These are phyloP conservation scores for Coemansia umbellata DNA, from an alignment of 192 early-diverging fungal species.

Conservation along the genomic window DNA sequence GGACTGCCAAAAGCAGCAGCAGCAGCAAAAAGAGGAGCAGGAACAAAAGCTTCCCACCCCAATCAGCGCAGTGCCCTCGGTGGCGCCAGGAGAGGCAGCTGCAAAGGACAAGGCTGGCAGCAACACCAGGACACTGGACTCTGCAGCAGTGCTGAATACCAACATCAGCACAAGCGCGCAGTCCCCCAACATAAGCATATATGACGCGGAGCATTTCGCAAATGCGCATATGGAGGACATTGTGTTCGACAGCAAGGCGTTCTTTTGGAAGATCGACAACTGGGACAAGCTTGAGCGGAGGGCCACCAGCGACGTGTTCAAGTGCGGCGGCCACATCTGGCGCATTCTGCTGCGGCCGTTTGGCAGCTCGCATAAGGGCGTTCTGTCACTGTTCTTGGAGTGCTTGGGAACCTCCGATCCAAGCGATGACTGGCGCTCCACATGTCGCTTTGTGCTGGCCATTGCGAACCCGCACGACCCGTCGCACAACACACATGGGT, in stretches of 20 bases:
- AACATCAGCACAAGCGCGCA: slow-evolving; percentile 5
- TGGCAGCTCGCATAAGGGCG: slow-evolving; percentile 76
- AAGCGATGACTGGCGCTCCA: slow-evolving; percentile 71
- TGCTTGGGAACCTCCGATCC: slow-evolving; percentile 67
- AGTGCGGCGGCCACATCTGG: slow-evolving; percentile 57
- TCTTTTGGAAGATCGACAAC: slow-evolving; percentile 48
- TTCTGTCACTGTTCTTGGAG: slow-evolving; percentile 85
- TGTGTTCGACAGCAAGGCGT: slow-evolving; percentile 43
- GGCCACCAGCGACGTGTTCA: slow-evolving; percentile 45
- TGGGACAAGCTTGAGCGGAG: slow-evolving; percentile 48
- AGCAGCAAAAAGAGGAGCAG: slow-evolving; percentile 1
- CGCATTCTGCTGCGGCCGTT: slow-evolving; percentile 84
- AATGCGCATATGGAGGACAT: slow-evolving; percentile 48
- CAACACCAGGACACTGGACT: not conserved
- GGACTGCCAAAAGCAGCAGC: slow-evolving; percentile 1
- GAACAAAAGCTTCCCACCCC: slow-evolving; percentile 15
- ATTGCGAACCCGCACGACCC: slow-evolving; percentile 76
- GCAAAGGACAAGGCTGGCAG: not conserved
- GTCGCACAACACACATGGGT: slow-evolving; percentile 58
- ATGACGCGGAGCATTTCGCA: slow-evolving; percentile 37
- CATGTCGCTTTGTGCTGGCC: slow-evolving; percentile 81
- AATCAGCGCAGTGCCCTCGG: slow-evolving; percentile 13
- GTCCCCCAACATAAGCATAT: slow-evolving; percentile 40
- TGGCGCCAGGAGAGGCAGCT: not conserved
- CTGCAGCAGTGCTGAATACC: not conserved